Base-by-base conservation (phyloP, 2,329 filamentous ascomycete species). In the Beauveria brongniartii region DNA sequence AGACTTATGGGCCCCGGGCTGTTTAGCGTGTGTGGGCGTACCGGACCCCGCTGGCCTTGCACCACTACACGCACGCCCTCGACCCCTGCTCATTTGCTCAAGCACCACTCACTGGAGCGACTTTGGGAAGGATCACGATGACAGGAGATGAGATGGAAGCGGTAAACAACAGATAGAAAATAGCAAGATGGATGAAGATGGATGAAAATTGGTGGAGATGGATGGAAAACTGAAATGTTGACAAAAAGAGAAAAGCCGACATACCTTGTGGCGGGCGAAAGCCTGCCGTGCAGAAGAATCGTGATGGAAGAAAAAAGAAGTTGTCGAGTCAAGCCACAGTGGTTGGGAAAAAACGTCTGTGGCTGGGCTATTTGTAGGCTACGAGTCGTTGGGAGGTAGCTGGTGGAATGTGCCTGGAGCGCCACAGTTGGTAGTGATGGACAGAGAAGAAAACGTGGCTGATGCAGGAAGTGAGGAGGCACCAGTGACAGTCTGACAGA, bases 291-390 rank as follows among this genome's bases (percentile, higher is more conserved):
- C 34, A 37, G 10, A 37, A 12, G 34, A 37, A 37, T 37, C 12
- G 12, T 37, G 37, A 37, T 14, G 20, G 48, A 34, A 37, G 6
- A 12, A 28, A 24, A 24, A 48, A 37, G 28, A 6, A 7, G 20
- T 7, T 18, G 6, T 51, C 24, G 12, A 28, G 41, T 52, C 28
- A 53, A 59, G 57, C 57, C 57, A 59, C 57, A 59, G 22, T 20
- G 6, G 34, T 37, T 37, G 5, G 5, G 12, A 37, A 37, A 37
- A 37, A 40, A 48, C 43, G 40, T 47, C 40, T 26, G 57, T 59
- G 57, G 48, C 57, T 56, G 48, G 57, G 48, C 55, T 54, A 54
- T 59, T 59, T 59, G 57, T 59, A 59, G 56, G 34, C 47, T 18
- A 37, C 47, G 41, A n/a, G 12, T 16, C 22, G 20, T 24, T 46